Evolutionary conservation across 2,329 filamentous ascomycete species (phyloP).

Genomic region (Hymenoscyphus infarciens): DNA sequence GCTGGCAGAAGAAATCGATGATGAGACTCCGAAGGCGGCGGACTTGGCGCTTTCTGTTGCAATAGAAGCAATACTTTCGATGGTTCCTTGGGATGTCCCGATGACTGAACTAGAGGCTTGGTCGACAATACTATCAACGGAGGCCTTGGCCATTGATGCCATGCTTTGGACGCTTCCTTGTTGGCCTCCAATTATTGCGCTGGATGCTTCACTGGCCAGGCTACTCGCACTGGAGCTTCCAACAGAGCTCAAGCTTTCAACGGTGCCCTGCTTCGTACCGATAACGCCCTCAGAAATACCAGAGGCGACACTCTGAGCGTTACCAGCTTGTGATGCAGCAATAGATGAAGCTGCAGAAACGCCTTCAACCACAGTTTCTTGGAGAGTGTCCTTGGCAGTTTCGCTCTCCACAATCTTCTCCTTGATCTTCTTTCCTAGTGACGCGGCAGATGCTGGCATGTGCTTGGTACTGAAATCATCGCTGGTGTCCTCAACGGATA

Average conservation of each 20-base stretch:
- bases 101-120: constrained; percentile 31
- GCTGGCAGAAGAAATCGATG: constrained; percentile 25
- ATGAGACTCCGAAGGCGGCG: constrained; percentile 28
- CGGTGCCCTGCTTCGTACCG: constrained; percentile 21
- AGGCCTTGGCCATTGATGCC: constrained; percentile 33
- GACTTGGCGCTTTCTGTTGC: constrained; percentile 25
- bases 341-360: constrained; percentile 26
- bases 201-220: constrained; percentile 25
- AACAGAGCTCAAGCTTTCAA: constrained; percentile 25
- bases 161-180: constrained; percentile 36
- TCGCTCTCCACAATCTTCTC: constrained; percentile 32
- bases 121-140: constrained; percentile 28
- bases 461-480: constrained; percentile 74
- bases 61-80: constrained; percentile 29
- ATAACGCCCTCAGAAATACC: constrained; percentile 21
- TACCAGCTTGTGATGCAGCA: constrained; percentile 11
- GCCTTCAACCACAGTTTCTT: constrained; percentile 22
- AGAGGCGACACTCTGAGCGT: constrained; percentile 25
- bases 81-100: constrained; percentile 27
- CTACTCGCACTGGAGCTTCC: constrained; percentile 20
- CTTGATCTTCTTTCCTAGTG: constrained; percentile 35
- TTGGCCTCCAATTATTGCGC: constrained; percentile 25
- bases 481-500: constrained; percentile 66
- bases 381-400: constrained; percentile 25
- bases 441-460: constrained; percentile 55